These are phyloP conservation scores for Globisporangium echinulatum DNA, from an alignment of 352 stramenopile species.

Conservation along the genomic window DNA sequence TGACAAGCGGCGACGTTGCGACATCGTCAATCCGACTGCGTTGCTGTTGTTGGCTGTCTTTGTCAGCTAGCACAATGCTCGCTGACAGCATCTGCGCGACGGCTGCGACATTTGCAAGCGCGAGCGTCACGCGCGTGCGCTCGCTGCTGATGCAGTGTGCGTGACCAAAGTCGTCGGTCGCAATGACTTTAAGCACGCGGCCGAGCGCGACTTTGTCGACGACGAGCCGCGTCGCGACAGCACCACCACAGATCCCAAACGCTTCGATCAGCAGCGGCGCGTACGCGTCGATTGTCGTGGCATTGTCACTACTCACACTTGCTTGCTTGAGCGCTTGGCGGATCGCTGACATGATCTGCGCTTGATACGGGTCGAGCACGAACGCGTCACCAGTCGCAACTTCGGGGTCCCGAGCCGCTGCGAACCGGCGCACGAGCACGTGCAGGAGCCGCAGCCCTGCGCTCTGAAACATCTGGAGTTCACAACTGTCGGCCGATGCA, in stretches of 20 bases:
- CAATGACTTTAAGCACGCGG: constrained; percentile 55
- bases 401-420: constrained; percentile 54
- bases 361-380: constrained; percentile 77
- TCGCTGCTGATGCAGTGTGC: constrained; percentile 57
- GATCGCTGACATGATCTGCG: constrained; percentile 73
- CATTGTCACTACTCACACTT: constrained; percentile 11
- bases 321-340: constrained; percentile 69
- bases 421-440: constrained; percentile 57
- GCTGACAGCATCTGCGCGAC: constrained; percentile 49
- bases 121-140: constrained; percentile 38
- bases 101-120: constrained; percentile 55
- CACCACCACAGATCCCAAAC: constrained; percentile 47
- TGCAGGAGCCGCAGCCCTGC: constrained; percentile 61
- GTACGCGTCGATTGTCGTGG: constrained; percentile 36
- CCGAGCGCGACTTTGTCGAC: constrained; percentile 69
- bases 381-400: constrained; percentile 43
- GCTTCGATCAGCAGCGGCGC: constrained; percentile 65
- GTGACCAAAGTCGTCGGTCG: constrained; percentile 57
- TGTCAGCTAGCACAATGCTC: constrained; percentile 27
- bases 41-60: constrained; percentile 6
- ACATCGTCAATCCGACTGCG: constrained; percentile 9
- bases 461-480: constrained; percentile 77
- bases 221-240: constrained; percentile 44
- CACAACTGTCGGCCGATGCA: constrained; percentile 55
- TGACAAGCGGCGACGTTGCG: constrained; percentile 33